Evolutionary conservation across 805 yeast species (phyloP).

Genomic region (Starmerella khaoyaiensis): DNA sequence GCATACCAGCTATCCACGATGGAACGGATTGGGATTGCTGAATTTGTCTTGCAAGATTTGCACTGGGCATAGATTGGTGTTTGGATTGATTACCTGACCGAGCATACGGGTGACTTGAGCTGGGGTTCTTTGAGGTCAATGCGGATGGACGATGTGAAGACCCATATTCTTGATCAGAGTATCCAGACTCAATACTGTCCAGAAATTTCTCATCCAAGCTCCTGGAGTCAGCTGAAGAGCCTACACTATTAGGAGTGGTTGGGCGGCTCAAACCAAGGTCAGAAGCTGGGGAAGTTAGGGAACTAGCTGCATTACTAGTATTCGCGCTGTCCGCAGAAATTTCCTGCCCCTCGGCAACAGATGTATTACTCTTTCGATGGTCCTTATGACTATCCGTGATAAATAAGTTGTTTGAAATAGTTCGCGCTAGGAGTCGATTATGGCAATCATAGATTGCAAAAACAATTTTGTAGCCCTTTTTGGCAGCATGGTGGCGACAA

Average conservation of each 20-base stretch:
- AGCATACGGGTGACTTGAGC: conserved; percentile 4
- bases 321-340: conserved; percentile 1
- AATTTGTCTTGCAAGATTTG: conserved; percentile 9
- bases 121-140: no score
- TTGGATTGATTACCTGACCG: background rate
- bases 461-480: conserved; percentile 67
- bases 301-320: background rate
- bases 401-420: conserved; percentile 61
- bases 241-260: no score
- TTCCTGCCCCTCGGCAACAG: background rate
- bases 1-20: conserved; percentile 13
- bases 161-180: no score
- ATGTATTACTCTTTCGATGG: conserved; percentile 4
- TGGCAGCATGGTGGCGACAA: conserved; percentile 87
- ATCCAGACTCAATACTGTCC: no score
- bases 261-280: no score
- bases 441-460: conserved; percentile 45
- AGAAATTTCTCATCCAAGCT: no score
- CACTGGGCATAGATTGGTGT: conserved; percentile 1
- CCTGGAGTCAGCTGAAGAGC: no score
- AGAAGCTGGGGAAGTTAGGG: no score
- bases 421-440: conserved; percentile 57
- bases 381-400: conserved; percentile 89
- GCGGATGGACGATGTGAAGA: no score
- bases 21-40: conserved; percentile 12